phyloP scores from a whole-genome alignment of 2,329 filamentous ascomycete species.

The Penicillium sp. region DNA sequence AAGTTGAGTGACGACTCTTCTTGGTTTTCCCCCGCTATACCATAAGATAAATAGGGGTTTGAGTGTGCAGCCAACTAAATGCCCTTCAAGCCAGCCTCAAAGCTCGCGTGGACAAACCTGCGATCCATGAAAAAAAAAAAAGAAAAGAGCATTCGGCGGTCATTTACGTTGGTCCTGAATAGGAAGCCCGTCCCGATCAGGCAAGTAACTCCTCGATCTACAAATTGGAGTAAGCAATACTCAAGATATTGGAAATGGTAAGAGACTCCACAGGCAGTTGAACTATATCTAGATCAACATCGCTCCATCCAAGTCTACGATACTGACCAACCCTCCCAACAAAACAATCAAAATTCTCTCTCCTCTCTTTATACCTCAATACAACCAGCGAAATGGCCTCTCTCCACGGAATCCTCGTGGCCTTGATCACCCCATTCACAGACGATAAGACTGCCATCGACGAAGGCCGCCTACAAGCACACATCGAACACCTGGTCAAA shows the following conservation, averaged over 20 bases:
- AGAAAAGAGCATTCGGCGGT: too few relatives aligned
- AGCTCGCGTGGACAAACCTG: too few relatives aligned
- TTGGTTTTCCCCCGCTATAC: too few relatives aligned
- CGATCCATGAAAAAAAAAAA: too few relatives aligned
- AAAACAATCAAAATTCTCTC: neutral
- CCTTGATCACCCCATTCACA: constrained; percentile 51
- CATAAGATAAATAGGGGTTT: too few relatives aligned
- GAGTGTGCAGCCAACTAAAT: too few relatives aligned
- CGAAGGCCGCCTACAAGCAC: constrained; percentile 39
- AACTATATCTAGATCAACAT: constrained; percentile 12
- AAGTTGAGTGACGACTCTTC: too few relatives aligned
- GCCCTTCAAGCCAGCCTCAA: too few relatives aligned
- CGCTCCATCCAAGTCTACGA: neutral
- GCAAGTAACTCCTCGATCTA: neutral
- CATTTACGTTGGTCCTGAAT: too few relatives aligned
- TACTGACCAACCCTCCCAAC: neutral
- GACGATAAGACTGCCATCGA: constrained; percentile 46
- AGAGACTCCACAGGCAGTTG: neutral
- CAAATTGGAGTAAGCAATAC: neutral
- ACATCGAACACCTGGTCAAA: constrained; percentile 49
- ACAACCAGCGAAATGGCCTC: constrained; percentile 16
- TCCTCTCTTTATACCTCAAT: neutral
- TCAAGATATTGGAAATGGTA: constrained; percentile 1
- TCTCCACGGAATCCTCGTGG: constrained; percentile 48
- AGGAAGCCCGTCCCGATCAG: neutral